These are phyloP conservation scores for Tetrapisispora fleetii DNA, from an alignment of 805 yeast species.

Conservation along the genomic window DNA sequence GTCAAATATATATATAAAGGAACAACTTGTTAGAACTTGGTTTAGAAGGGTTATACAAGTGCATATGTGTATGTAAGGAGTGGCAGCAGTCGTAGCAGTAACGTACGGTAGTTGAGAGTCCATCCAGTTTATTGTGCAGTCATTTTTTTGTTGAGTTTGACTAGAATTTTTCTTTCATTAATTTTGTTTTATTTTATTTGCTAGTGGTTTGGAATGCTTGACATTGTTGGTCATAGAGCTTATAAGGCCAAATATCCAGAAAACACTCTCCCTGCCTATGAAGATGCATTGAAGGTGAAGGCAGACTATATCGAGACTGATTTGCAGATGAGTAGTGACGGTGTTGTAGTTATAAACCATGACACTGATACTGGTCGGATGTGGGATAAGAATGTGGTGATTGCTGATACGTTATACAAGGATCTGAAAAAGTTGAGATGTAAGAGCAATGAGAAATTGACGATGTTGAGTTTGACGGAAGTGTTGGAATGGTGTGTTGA, in stretches of 20 bases:
- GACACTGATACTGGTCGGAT: slow-evolving; percentile 42
- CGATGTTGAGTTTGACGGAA: slow-evolving; percentile 35
- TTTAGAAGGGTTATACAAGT: too few species aligned
- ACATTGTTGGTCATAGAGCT: slow-evolving; percentile 29
- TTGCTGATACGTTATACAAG: slow-evolving; percentile 30
- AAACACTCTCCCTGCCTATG: slow-evolving; percentile 37
- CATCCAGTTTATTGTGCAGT: too few species aligned
- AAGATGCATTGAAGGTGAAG: slow-evolving; percentile 39
- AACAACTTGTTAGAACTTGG: too few species aligned
- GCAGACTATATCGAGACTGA: slow-evolving; percentile 45
- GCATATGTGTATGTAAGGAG: too few species aligned
- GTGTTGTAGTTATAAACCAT: slow-evolving; percentile 45
- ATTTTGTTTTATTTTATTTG: too few species aligned
- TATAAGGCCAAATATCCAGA: slow-evolving; percentile 34
- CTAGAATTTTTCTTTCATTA: background rate
- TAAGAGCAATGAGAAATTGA: slow-evolving; percentile 28
- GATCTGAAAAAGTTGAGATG: slow-evolving; percentile 30
- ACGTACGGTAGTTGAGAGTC: too few species aligned
- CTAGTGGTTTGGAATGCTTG: slow-evolving; percentile 2
- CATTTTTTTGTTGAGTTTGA: background rate
- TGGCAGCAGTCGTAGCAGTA: too few species aligned
- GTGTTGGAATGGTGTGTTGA: slow-evolving; percentile 32
- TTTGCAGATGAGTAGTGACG: slow-evolving; percentile 44
- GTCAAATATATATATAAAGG: background rate
- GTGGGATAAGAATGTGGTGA: slow-evolving; percentile 33